phyloP scores from a whole-genome alignment of 1,284 basidiomycete genomes.

The Cutaneotrichosporon curvatum region DNA sequence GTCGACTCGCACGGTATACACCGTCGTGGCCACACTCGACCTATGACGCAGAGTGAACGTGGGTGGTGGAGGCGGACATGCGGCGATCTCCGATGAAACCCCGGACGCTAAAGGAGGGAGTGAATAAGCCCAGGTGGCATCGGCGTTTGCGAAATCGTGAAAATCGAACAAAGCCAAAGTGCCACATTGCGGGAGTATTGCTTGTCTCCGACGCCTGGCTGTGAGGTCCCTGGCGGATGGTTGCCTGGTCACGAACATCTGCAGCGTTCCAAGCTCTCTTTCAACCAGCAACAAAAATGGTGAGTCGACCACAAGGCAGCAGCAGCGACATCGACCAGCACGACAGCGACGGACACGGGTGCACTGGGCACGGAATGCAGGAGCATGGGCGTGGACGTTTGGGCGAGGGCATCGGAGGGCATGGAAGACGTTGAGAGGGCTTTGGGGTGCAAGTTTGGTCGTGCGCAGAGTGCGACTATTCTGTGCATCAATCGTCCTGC shows the following conservation, averaged over 20 bases:
- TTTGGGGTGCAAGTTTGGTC: too few species aligned
- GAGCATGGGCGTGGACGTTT: too few species aligned
- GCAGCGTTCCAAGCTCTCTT: not conserved
- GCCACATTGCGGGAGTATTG: not conserved
- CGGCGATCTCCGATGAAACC: not conserved
- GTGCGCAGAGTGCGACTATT: too few species aligned
- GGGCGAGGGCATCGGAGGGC: not conserved
- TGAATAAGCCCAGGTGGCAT: not conserved
- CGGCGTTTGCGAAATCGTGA: not conserved
- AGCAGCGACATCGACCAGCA: constrained; percentile 2
- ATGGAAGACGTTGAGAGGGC: not conserved
- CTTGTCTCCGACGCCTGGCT: too few species aligned
- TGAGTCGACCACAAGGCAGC: constrained; percentile 5
- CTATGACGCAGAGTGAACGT: too few species aligned
- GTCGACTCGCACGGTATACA: too few species aligned
- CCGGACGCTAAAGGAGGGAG: not conserved
- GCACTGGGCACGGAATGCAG: not conserved
- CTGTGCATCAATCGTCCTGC: too few species aligned
- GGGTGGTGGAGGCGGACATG: constrained; percentile 1
- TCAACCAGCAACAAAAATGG: constrained; percentile 20
- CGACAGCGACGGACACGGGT: not conserved
- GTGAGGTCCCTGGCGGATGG: too few species aligned
- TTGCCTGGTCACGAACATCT: not conserved
- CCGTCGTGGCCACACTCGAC: too few species aligned
- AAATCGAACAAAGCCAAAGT: not conserved